Evolutionary conservation across 805 yeast genomes (phyloP), one percentile per base, ranked within the genome.

Genomic region (Metschnikowia anglica): DNA sequence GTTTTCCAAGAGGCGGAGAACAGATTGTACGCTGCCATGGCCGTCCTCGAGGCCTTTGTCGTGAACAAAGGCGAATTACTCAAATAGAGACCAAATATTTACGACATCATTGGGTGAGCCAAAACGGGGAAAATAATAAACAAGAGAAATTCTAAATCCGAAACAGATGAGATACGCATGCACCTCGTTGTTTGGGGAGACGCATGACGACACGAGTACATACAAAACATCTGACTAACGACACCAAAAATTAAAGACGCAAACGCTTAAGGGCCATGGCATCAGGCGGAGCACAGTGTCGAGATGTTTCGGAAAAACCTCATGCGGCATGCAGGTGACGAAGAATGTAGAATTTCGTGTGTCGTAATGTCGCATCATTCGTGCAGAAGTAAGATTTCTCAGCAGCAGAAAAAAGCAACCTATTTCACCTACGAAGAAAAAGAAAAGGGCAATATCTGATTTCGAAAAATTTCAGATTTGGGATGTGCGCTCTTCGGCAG

Each of bases 1-100:
- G 99, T 93, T 3, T 93, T 93, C 65, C 84, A 81, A 54, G 97
- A 93, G 71, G 99, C 96, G 35, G 99, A 93, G 70, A 93, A 93
- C 69, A 78, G 99, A 65, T 68, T 93, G 18, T 93, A 93, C 61
- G 96, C 99, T 35, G 98, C 98, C 21, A 86, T 93, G 71, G 90
- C 98, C 10, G 96, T 82, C 1, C 72, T 93, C 33, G 97, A 93
- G 54, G 89, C 85, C 0, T 88, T 91, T 62, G 96, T 93, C 5
- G 74, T 85, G 38, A 86, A 88, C 48, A 42, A 50, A 34, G 58
- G 58, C 28, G 51, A 54, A 23, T 44, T 52, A 31, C 42, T 43
- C 37, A 41, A 48, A 19, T 47, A 37, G 39, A 9, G 24, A n/a
- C 9, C n/a, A n/a, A 13, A 28, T 28, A 12, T 12, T n/a, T 5